Conservation (phyloP, 139 green algal genomes). For the Coelastrella sp. region DNA sequence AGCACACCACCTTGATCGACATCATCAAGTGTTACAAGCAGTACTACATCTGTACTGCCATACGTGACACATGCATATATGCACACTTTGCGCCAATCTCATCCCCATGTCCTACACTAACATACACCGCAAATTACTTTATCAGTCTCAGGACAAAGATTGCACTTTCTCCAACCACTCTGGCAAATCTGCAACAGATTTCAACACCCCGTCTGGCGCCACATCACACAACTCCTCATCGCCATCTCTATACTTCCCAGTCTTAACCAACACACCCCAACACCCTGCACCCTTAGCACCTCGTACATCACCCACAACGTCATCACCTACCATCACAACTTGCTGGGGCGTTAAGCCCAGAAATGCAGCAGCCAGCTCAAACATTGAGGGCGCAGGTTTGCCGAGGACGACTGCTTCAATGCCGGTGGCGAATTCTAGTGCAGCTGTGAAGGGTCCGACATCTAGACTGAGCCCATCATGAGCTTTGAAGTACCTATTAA, state of each 20-base stretch:
- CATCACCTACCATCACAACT: slow-evolving; percentile 31
- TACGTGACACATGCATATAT: too few species aligned
- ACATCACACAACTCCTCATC: slow-evolving; percentile 12
- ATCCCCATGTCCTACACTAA: too few species aligned
- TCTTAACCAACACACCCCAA: slow-evolving; percentile 8
- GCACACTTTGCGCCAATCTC: too few species aligned
- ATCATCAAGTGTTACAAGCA: too few species aligned
- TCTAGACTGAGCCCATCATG: slow-evolving; percentile 17
- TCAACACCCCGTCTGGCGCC: neutral
- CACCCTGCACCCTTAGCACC: slow-evolving; percentile 21
- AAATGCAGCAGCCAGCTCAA: neutral
- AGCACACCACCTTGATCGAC: too few species aligned
- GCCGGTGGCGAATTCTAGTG: slow-evolving; percentile 25
- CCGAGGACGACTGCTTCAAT: neutral
- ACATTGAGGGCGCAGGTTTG: slow-evolving; percentile 22
- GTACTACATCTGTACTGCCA: too few species aligned
- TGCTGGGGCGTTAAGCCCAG: slow-evolving; percentile 7
- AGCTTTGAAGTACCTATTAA: slow-evolving; percentile 36
- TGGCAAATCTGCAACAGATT: slow-evolving; percentile 25
- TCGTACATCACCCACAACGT: slow-evolving; percentile 9
- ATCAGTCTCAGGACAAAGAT: neutral
- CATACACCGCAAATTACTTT: too few species aligned
- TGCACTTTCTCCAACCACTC: slow-evolving; percentile 4
- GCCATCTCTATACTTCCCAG: slow-evolving; percentile 33
- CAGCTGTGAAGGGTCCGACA: slow-evolving; percentile 37